Percentiles rank a stretch among this genome's conserved stretches.
Evolutionary conservation across 257 asterid genomes (phyloP).

Genomic region (Petunia axillaris): DNA sequence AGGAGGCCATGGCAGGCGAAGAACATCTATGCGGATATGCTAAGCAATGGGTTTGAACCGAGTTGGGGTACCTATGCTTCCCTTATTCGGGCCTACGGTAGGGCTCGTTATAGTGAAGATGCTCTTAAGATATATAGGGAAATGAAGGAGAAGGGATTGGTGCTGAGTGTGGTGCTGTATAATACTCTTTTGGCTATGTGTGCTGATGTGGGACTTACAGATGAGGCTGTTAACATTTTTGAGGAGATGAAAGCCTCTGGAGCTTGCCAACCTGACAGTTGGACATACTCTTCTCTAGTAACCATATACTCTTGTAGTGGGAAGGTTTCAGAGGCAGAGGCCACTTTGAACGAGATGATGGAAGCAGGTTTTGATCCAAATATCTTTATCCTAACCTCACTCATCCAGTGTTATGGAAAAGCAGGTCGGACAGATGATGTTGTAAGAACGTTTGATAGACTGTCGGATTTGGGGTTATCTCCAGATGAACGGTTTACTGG

Average conservation of each 20-base stretch:
- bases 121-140: slow-evolving; percentile 70
- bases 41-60: slow-evolving; percentile 58
- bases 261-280: slow-evolving; percentile 68
- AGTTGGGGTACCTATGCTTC: slow-evolving; percentile 83
- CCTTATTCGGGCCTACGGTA: slow-evolving; percentile 68
- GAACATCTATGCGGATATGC: slow-evolving; percentile 67
- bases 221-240: slow-evolving; percentile 77
- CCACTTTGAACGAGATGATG: slow-evolving; percentile 64
- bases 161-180: slow-evolving; percentile 62
- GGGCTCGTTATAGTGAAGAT: slow-evolving; percentile 77
- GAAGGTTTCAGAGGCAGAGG: slow-evolving; percentile 80
- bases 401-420: slow-evolving; percentile 91
- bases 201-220: slow-evolving; percentile 77
- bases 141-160: slow-evolving; percentile 86
- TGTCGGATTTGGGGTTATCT: slow-evolving; percentile 52
- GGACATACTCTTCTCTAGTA: slow-evolving; percentile 79
- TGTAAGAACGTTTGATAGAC: slow-evolving; percentile 63
- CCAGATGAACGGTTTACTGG: slow-evolving; percentile 82
- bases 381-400: slow-evolving; percentile 72
- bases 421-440: slow-evolving; percentile 78
- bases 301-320: slow-evolving; percentile 80
- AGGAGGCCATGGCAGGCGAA: slow-evolving; percentile 95
- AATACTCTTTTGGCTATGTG: slow-evolving; percentile 76
- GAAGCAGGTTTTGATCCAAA: slow-evolving; percentile 80
- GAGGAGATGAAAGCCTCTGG: slow-evolving; percentile 69